Evolutionary conservation across 306 rosid species (phyloP).

Genomic region (Medicago ruthenica): DNA sequence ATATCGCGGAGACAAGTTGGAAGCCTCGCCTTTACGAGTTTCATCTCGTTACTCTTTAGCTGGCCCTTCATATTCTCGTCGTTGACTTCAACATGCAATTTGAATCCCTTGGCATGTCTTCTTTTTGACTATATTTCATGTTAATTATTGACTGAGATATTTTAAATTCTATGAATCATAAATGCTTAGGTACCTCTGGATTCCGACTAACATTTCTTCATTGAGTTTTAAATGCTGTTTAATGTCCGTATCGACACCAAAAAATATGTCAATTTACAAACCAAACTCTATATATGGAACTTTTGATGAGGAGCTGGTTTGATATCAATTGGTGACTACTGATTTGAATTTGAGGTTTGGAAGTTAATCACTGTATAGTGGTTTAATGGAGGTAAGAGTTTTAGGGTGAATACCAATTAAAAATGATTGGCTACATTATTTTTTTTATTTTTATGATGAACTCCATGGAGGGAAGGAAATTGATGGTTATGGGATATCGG

Average conservation of each 20-base stretch:
- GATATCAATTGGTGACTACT: neutral
- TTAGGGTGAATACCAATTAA: neutral
- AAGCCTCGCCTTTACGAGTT: constrained; percentile 50
- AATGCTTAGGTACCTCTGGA: constrained; percentile 11
- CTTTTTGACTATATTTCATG: neutral
- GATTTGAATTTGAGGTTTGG: neutral
- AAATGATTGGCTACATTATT: neutral
- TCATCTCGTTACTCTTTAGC: constrained; percentile 74
- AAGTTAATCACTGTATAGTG: neutral
- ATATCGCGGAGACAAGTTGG: constrained; percentile 43
- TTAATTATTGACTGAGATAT: neutral
- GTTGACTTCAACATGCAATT: constrained; percentile 38
- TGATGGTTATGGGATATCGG: too few relatives aligned
- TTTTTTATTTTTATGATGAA: too few relatives aligned
- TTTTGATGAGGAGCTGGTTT: neutral
- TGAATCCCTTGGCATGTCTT: neutral
- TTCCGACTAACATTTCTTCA: neutral
- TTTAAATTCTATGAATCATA: neutral
- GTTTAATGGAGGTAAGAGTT: neutral
- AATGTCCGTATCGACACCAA: neutral
- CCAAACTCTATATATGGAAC: neutral
- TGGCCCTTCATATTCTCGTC: constrained; percentile 53
- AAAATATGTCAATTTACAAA: neutral
- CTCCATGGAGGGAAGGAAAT: too few relatives aligned
- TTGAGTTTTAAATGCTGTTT: neutral